phyloP scores from a whole-genome alignment of 2,329 filamentous ascomycete genomes.

The Dactylonectria estremocensis region DNA sequence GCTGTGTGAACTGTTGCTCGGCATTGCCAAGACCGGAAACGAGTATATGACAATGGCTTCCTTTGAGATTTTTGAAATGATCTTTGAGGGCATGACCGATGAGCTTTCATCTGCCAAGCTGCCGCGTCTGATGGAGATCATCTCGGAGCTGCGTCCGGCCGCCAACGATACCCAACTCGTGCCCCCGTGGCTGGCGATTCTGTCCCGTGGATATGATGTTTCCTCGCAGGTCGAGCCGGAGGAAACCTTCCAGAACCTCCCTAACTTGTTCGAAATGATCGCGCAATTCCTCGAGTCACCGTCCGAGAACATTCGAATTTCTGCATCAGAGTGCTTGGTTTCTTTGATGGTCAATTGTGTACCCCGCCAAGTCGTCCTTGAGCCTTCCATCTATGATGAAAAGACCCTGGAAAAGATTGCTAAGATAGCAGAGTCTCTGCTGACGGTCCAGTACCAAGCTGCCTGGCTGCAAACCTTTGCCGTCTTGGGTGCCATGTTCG shows the following conservation, averaged over 20 bases:
- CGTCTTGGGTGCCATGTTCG: constrained; percentile 89
- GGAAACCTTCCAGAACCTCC: constrained; percentile 92
- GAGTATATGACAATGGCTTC: constrained; percentile 97
- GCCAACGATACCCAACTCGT: constrained; percentile 95
- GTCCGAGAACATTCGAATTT: constrained; percentile 93
- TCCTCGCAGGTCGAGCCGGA: constrained; percentile 90
- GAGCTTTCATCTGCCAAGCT: constrained; percentile 92
- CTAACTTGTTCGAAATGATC: constrained; percentile 86
- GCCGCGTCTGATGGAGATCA: constrained; percentile 89
- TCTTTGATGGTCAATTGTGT: constrained; percentile 94
- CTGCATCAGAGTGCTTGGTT: constrained; percentile 93
- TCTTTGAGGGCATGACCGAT: constrained; percentile 92
- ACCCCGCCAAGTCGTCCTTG: constrained; percentile 84
- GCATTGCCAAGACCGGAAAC: constrained; percentile 90
- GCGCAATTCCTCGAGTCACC: constrained; percentile 87
- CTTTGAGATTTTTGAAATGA: constrained; percentile 97
- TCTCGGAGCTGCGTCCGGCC: constrained; percentile 90
- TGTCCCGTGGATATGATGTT: constrained; percentile 95
- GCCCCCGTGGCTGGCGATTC: constrained; percentile 95
- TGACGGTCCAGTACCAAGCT: constrained; percentile 92
- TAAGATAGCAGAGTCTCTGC: constrained; percentile 78
- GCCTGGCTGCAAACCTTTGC: constrained; percentile 97
- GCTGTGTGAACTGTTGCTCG: constrained; percentile 89
- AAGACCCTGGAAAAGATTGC: constrained; percentile 88
- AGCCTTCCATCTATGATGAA: constrained; percentile 94